These are phyloP conservation scores for Prunus salicina DNA, from an alignment of 306 rosid species.

Conservation along the genomic window DNA sequence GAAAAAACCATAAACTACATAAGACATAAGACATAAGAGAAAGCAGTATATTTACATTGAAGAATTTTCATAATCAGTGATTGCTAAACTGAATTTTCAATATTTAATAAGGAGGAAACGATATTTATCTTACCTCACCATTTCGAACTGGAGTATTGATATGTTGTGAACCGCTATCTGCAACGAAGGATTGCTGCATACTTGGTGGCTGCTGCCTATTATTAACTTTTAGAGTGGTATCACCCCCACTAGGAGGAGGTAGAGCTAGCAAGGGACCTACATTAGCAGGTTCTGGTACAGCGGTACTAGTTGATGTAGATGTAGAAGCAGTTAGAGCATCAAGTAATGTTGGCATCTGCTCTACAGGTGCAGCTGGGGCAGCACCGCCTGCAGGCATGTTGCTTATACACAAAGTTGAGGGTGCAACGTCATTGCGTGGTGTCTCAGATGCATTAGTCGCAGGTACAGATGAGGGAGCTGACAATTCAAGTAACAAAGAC, in stretches of 20 bases:
- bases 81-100: background rate
- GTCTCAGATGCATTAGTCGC: constrained; percentile 19
- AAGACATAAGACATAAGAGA: background rate
- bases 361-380: constrained; percentile 28
- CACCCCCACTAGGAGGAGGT: background rate
- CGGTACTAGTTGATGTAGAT: constrained; percentile 21
- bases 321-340: constrained; percentile 20
- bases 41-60: background rate
- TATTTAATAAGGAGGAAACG: constrained; percentile 1
- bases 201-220: constrained; percentile 26
- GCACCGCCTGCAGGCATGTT: constrained; percentile 21
- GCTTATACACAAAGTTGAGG: constrained; percentile 28
- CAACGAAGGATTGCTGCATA: constrained; percentile 25
- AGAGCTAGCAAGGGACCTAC: constrained; percentile 23
- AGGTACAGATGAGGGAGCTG: constrained; percentile 38
- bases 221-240: constrained; percentile 6
- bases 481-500: constrained; percentile 54
- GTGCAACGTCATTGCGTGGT: constrained; percentile 21
- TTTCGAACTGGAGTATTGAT: constrained; percentile 19
- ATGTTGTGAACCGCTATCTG: constrained; percentile 26
- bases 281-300: constrained; percentile 28
- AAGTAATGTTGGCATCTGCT: constrained; percentile 24
- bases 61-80: background rate
- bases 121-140: constrained; percentile 45
- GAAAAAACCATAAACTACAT: constrained; percentile 4